Evolutionary conservation across 345 rosid genomes (phyloP), one percentile per base, ranked within the genome.

Genomic region (Linum lewisii): DNA sequence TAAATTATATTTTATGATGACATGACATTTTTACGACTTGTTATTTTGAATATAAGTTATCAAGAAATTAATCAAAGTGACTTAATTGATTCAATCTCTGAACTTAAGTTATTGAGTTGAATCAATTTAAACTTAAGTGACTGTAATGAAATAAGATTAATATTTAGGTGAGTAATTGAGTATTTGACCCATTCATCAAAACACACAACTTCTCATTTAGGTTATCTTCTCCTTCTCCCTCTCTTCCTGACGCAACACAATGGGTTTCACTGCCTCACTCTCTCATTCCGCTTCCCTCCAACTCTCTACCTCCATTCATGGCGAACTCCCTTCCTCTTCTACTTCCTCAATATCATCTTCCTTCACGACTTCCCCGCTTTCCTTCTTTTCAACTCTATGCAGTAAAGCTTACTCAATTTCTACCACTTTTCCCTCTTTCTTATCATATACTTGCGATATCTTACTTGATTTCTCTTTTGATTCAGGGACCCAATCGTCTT

Each of bases 251-350:
- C 51, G 66, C 51, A 67, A 77, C 1, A 36, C 16, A 22, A 54
- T 87, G 91, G 83, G 58, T 62, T 65, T 84, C 66, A 44, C 82
- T 7, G 70, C 65, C 52, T 72, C 81, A 14, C 73, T 78, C 63
- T 72, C 75, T 59, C 71, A 65, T 29, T 25, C 63, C 10, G 51
- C 78, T 22, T 75, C 81, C 29, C 53, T 60, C 60, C 73, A 65
- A 24, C 70, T 71, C 68, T 66, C 72, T 13, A 54, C 78, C 21
- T 50, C 77, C 59, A 63, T 62, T 5, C 69, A 51, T 51, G 79
- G 81, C 21, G 74, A 69, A 3, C 20, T 26, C 37, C 42, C 64
- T 37, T 51, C 69, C 0, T 55, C 75, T 0, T 57, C 62, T 3
- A 65, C 75, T 0, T 63, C 79, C 1, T 69, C 72, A 8, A 69